phyloP scores from a whole-genome alignment of 805 yeast genomes.

The Schwanniomyces polymorphus region DNA sequence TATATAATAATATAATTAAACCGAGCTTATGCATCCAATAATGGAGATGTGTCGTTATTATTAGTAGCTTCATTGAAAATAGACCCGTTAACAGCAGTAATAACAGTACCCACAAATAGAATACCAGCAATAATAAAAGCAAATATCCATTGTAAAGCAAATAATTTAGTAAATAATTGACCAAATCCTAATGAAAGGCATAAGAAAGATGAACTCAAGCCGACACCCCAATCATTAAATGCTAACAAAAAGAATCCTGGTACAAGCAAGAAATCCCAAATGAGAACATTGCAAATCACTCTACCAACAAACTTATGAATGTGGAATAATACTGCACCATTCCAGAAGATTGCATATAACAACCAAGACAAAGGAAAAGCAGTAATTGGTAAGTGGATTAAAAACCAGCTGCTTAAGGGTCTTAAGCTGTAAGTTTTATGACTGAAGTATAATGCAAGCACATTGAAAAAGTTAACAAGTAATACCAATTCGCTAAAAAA shows the following conservation, averaged over 20 bases:
- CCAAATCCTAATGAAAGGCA: conserved; percentile 68
- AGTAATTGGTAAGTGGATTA: conserved; percentile 63
- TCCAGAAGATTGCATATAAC: conserved; percentile 76
- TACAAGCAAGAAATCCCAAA: conserved; percentile 75
- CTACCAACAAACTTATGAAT: conserved; percentile 61
- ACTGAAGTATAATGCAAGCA: conserved; percentile 52
- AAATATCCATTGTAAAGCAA: conserved; percentile 86
- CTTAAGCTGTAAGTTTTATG: conserved; percentile 60
- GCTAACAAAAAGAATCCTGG: conserved; percentile 59
- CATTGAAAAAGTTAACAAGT: conserved; percentile 58
- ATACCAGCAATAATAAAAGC: conserved; percentile 66
- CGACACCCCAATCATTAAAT: conserved; percentile 71
- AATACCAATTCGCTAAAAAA: conserved; percentile 59
- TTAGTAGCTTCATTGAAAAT: neutral
- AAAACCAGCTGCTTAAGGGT: conserved; percentile 51
- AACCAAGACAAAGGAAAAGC: conserved; percentile 79
- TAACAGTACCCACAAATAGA: conserved; percentile 50
- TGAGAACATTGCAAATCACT: conserved; percentile 66
- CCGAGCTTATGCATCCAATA: conserved; percentile 18
- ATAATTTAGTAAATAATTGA: conserved; percentile 64
- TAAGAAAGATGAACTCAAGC: conserved; percentile 57
- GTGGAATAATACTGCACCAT: conserved; percentile 75
- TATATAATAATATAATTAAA: neutral
- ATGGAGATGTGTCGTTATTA: conserved; percentile 37
- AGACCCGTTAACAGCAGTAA: conserved; percentile 43